These are phyloP conservation scores for Litsea cubeba DNA, from an alignment of 164 flowering plant species.

Conservation along the genomic window DNA sequence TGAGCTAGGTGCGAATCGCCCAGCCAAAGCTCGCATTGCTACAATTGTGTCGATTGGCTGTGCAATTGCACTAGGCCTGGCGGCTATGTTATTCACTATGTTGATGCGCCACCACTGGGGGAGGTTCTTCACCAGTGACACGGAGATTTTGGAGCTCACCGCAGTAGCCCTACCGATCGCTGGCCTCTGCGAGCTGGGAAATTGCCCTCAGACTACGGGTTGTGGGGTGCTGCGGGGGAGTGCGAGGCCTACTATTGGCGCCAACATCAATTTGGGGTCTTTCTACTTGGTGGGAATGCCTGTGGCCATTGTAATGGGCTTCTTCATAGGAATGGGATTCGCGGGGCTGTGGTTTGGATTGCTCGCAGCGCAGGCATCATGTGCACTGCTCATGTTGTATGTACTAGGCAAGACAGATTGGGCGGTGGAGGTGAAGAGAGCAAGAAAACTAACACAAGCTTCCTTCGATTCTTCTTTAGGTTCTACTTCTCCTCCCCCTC, in stretches of 20 bases:
- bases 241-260: constrained; percentile 78
- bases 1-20: constrained; percentile 81
- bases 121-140: constrained; percentile 59
- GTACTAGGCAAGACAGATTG: constrained; percentile 75
- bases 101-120: constrained; percentile 85
- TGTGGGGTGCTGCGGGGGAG: constrained; percentile 91
- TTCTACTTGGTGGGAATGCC: constrained; percentile 96
- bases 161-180: constrained; percentile 72
- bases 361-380: constrained; percentile 85
- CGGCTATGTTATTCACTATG: constrained; percentile 62
- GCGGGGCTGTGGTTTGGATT: constrained; percentile 85
- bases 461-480: constrained; percentile 4
- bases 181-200: constrained; percentile 93
- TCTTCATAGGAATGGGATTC: constrained; percentile 65
- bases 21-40: constrained; percentile 60
- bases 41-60: constrained; percentile 55
- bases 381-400: constrained; percentile 68
- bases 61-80: constrained; percentile 56
- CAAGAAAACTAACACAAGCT: constrained; percentile 46
- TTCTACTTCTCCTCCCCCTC: neutral
- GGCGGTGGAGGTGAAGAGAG: constrained; percentile 59
- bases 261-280: constrained; percentile 87
- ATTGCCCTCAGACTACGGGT: constrained; percentile 96
- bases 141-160: constrained; percentile 62
- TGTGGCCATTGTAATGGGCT: constrained; percentile 71